Evolutionary conservation across 768 basidiomycete species (phyloP).

Genomic region (Pleurotus platypus): DNA sequence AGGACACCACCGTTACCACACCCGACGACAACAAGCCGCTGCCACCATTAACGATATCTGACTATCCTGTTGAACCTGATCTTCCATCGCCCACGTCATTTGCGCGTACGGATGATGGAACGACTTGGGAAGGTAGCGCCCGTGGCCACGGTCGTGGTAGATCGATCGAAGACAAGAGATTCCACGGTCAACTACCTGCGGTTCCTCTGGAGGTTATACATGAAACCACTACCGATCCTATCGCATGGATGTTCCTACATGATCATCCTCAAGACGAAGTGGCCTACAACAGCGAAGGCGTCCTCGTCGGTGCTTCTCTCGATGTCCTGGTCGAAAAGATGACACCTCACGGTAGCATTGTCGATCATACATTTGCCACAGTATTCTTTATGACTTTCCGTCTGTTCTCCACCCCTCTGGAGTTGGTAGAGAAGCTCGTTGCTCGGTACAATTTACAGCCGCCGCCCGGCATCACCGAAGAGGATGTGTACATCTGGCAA

Average conservation of each 20-base stretch:
- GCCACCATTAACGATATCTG: constrained; percentile 25
- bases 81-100: constrained; percentile 52
- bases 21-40: constrained; percentile 39
- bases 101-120: constrained; percentile 48
- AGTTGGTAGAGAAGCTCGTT: constrained; percentile 76
- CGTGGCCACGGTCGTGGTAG: constrained; percentile 26
- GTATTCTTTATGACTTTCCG: constrained; percentile 97
- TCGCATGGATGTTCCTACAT: constrained; percentile 58
- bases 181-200: constrained; percentile 47
- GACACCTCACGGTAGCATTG: constrained; percentile 91
- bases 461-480: constrained; percentile 50
- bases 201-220: constrained; percentile 43
- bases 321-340: constrained; percentile 92
- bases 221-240: constrained; percentile 36
- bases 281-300: constrained; percentile 86
- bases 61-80: constrained; percentile 35
- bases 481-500: constrained; percentile 73
- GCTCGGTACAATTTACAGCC: constrained; percentile 80
- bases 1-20: constrained; percentile 47
- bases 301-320: constrained; percentile 87
- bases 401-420: constrained; percentile 75
- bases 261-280: constrained; percentile 85
- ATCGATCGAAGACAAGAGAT: constrained; percentile 50
- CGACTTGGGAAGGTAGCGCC: constrained; percentile 55
- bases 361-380: constrained; percentile 81